Base-by-base conservation (phyloP, 495 filamentous ascomycete species). In the Hyaloscypha finlandica region DNA sequence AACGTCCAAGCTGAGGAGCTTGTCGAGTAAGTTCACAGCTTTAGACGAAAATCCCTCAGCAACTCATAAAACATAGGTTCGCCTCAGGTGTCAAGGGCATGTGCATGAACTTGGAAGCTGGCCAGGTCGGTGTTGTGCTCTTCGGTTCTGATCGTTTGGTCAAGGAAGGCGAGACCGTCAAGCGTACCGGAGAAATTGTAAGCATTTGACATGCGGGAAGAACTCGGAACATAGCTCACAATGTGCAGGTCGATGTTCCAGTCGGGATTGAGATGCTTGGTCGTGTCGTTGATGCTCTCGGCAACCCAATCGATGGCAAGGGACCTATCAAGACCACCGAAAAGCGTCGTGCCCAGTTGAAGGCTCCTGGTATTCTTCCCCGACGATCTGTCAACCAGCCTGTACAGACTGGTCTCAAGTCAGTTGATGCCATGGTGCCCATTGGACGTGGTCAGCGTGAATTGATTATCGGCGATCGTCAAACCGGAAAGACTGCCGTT, bases 41-140 rank as follows among this genome's bases (percentile, higher is more conserved):
- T 30, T 22, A 29, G 9, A 22, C 8, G 1, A 51, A 61, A 48
- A 70, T 51, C n/a, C 67, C 20, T 56, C 59, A 63, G 63, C 63
- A 37, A 35, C 55, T 66, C 66, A 69, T 68, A 45, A 11, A 71
- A 63, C 12, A 70, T 67, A 97, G 95, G 87, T 99, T 99, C 86
- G 93, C 95, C 75, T 99, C 95, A 72, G 95, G 95, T 81, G 95
- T 99, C 78, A 97, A 97, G 89, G 95, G 95, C 80, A 99, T 99
- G 95, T 98, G 96, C 91, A 97, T 99, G 94, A 99, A 99, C 89
- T 87, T 99, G 80, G 95, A 99, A 84, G 95, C 95, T 80, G 95
- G 95, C 81, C 96, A 98, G 84, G 95, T 99, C 82, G 95, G 95
- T 97, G 95, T 99, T 73, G 95, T 99, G 88, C 89, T 99, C 74